Evolutionary conservation across 2,329 filamentous ascomycete genomes (phyloP).

Genomic region (Cercospora janseana): DNA sequence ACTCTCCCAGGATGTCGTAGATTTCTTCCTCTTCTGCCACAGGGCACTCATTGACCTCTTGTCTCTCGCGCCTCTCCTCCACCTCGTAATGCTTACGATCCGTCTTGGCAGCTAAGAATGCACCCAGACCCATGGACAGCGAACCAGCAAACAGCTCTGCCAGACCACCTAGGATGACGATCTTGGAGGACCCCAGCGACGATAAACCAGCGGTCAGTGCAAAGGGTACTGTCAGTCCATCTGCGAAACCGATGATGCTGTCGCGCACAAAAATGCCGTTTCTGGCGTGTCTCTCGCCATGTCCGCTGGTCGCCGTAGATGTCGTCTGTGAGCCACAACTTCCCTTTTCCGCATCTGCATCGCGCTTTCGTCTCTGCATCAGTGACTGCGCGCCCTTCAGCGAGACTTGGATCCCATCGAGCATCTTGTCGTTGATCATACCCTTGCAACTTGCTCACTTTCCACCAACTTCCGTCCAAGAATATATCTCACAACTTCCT

Average conservation of each 20-base stretch:
- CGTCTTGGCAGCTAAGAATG: conserved; percentile 65
- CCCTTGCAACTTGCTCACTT: too few relatives aligned
- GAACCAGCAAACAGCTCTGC: conserved; percentile 73
- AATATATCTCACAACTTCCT: too few relatives aligned
- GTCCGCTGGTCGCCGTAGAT: conserved; percentile 3
- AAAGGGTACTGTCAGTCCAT: conserved; percentile 77
- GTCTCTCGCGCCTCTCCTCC: conserved; percentile 49
- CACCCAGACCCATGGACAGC: conserved; percentile 75
- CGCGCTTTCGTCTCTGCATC: too few relatives aligned
- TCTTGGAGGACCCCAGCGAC: conserved; percentile 39
- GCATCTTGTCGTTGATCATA: too few relatives aligned
- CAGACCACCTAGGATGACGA: conserved; percentile 59
- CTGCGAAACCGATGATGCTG: conserved; percentile 72
- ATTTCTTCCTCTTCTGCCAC: conserved; percentile 43
- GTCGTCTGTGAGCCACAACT: background rate
- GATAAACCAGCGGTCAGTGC: conserved; percentile 73
- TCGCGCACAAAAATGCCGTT: conserved; percentile 56
- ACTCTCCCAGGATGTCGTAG: conserved; percentile 51
- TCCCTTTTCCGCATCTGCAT: conserved; percentile 10
- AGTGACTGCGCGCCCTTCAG: too few relatives aligned
- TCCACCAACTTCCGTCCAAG: too few relatives aligned
- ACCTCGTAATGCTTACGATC: conserved; percentile 54
- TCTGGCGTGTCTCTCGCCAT: conserved; percentile 14
- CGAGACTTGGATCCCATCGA: too few relatives aligned
- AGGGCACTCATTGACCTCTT: conserved; percentile 47